Evolutionary conservation across 108 stramenopile genomes (phyloP).

Genomic region (Nannochloropsis oceanica): DNA sequence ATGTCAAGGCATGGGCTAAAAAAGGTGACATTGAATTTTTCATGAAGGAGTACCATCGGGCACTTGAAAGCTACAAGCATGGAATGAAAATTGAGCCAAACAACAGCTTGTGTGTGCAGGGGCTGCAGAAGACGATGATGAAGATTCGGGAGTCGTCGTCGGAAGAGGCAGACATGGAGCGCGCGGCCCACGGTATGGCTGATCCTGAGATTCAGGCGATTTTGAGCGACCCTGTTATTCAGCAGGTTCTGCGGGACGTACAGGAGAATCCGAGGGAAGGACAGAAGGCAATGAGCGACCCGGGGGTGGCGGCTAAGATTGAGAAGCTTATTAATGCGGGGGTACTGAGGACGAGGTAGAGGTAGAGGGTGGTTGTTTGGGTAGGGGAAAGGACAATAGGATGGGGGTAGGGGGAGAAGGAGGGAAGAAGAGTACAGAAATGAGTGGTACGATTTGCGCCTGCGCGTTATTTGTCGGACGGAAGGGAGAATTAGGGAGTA

Average conservation of each 20-base stretch:
- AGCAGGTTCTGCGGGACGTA: slow-evolving; percentile 82
- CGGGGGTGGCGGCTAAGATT: slow-evolving; percentile 74
- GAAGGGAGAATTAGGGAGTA: too few relatives aligned
- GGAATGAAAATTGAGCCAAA: slow-evolving; percentile 70
- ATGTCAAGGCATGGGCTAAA: slow-evolving; percentile 95
- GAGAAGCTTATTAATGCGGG: slow-evolving; percentile 95
- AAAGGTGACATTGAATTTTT: slow-evolving; percentile 95
- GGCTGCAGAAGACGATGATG: slow-evolving; percentile 65
- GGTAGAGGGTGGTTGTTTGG: neutral
- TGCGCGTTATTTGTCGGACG: too few relatives aligned
- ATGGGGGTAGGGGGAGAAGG: too few relatives aligned
- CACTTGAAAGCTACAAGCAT: slow-evolving; percentile 78
- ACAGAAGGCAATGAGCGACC: slow-evolving; percentile 71
- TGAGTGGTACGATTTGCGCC: too few relatives aligned
- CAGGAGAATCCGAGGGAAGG: slow-evolving; percentile 67
- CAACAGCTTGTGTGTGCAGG: slow-evolving; percentile 79
- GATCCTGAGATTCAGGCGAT: slow-evolving; percentile 98
- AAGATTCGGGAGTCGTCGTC: slow-evolving; percentile 50
- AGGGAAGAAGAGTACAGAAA: too few relatives aligned
- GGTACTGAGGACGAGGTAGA: slow-evolving; percentile 61
- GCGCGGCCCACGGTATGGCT: slow-evolving; percentile 92
- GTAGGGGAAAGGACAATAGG: too few relatives aligned
- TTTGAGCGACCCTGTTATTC: slow-evolving; percentile 84
- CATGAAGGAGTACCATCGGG: slow-evolving; percentile 86
- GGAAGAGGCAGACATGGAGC: slow-evolving; percentile 72